phyloP scores from a whole-genome alignment of 371 early-diverging fungal species.

The Blakeslea trispora region DNA sequence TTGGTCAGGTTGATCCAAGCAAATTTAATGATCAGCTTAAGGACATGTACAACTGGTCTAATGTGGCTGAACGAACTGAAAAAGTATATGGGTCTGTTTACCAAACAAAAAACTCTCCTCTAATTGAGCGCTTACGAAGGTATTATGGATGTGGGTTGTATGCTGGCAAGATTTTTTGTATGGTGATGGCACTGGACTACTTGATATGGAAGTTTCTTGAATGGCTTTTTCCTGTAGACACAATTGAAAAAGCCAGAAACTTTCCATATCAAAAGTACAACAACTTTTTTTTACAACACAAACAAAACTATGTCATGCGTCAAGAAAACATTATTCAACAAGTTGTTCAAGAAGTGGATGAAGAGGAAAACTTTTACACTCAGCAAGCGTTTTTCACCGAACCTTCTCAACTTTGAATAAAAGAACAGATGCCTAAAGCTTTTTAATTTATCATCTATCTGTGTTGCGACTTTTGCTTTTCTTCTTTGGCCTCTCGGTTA shows the following conservation, averaged over 20 bases:
- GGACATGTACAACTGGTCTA: conserved; percentile 95
- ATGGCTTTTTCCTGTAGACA: conserved; percentile 73
- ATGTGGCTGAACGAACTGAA: conserved; percentile 94
- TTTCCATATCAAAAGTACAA: conserved; percentile 67
- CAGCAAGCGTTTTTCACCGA: too few species aligned
- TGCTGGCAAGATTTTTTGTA: conserved; percentile 90
- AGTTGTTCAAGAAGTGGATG: background rate
- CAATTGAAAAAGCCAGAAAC: conserved; percentile 71
- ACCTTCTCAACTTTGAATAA: too few species aligned
- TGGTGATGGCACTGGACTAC: conserved; percentile 88
- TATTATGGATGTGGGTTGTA: conserved; percentile 91
- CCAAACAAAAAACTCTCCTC: conserved; percentile 63
- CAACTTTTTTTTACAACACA: conserved; percentile 6
- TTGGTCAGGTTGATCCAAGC: conserved; percentile 69
- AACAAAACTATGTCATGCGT: background rate
- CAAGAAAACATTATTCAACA: background rate
- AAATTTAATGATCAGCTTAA: conserved; percentile 82
- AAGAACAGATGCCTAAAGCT: too few species aligned
- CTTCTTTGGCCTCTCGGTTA: too few species aligned
- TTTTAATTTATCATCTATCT: too few species aligned
- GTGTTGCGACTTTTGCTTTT: too few species aligned
- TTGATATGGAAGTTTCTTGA: conserved; percentile 82
- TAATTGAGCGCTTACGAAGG: conserved; percentile 83
- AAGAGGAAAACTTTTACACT: background rate
- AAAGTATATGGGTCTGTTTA: conserved; percentile 76